phyloP scores from a whole-genome alignment of 306 rosid species.

The Cicer pinnatifidum region DNA sequence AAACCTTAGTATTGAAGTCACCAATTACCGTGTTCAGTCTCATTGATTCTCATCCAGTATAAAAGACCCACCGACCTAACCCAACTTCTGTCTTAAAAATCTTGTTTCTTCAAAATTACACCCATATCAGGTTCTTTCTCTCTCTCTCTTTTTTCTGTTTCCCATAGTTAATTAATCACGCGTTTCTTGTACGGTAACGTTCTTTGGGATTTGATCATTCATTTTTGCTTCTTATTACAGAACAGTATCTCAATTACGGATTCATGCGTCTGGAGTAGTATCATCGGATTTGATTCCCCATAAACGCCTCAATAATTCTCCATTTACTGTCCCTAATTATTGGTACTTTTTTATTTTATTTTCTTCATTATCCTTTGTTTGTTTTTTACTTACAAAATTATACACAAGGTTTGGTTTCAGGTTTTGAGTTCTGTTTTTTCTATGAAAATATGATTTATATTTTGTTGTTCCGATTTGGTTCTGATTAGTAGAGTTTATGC shows the following conservation, averaged over 20 bases:
- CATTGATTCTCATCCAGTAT: background rate
- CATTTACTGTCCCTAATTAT: slow-evolving; percentile 20
- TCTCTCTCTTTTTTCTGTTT: background rate
- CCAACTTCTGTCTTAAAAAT: slow-evolving; percentile 16
- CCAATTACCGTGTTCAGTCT: background rate
- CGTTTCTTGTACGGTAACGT: background rate
- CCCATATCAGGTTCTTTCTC: slow-evolving; percentile 31
- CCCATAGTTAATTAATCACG: slow-evolving; percentile 19
- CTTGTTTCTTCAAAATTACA: slow-evolving; percentile 35
- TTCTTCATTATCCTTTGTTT: background rate
- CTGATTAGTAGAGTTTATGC: background rate
- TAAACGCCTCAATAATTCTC: background rate
- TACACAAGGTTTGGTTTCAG: background rate
- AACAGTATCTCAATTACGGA: slow-evolving; percentile 32
- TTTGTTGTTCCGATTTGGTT: slow-evolving; percentile 36
- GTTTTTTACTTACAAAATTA: background rate
- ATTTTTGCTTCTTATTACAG: slow-evolving; percentile 32
- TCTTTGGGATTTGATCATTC: slow-evolving; percentile 41
- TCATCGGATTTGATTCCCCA: slow-evolving; percentile 37
- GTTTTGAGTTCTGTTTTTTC: slow-evolving; percentile 34
- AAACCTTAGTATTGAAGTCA: slow-evolving; percentile 1
- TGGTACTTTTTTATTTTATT: slow-evolving; percentile 17
- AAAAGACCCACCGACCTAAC: slow-evolving; percentile 38
- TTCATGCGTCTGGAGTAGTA: background rate
- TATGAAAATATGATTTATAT: background rate